These are phyloP conservation scores for Myriosclerotinia curreyana DNA, from an alignment of 2,329 filamentous ascomycete genomes.

Conservation along the genomic window DNA sequence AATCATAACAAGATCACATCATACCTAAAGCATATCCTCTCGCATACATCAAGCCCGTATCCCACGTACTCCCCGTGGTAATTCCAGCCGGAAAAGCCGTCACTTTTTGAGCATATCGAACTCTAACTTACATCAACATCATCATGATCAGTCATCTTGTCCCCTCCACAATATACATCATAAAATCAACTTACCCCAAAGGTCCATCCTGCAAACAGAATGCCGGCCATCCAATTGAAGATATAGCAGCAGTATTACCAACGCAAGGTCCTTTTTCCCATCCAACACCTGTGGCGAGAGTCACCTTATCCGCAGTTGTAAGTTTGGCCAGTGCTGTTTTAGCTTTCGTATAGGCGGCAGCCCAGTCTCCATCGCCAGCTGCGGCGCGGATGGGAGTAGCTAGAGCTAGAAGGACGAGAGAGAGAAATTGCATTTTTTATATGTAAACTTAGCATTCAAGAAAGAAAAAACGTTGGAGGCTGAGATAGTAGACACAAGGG, in stretches of 20 bases:
- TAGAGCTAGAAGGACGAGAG: slow-evolving; percentile 25
- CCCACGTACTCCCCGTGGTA: slow-evolving; percentile 77
- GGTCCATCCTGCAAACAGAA: slow-evolving; percentile 81
- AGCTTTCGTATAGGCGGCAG: slow-evolving; percentile 67
- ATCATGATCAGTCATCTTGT: not conserved
- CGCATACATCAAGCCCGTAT: slow-evolving; percentile 67
- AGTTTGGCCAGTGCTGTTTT: slow-evolving; percentile 64
- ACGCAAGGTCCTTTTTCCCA: slow-evolving; percentile 71
- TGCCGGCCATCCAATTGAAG: slow-evolving; percentile 63
- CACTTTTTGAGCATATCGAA: slow-evolving; percentile 67
- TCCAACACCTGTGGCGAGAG: slow-evolving; percentile 72
- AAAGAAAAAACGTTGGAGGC: not conserved
- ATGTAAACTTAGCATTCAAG: not conserved
- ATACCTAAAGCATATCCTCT: slow-evolving; percentile 66
- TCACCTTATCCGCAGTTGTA: slow-evolving; percentile 73
- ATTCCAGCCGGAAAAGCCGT: slow-evolving; percentile 80
- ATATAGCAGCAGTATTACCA: slow-evolving; percentile 57
- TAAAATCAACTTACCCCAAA: slow-evolving; percentile 50
- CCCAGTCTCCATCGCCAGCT: slow-evolving; percentile 50
- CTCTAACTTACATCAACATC: slow-evolving; percentile 27
- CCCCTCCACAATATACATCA: not conserved
- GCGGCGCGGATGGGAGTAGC: slow-evolving; percentile 25
- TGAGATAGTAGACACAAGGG: not conserved
- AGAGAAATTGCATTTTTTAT: slow-evolving; percentile 14
- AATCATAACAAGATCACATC: not conserved